A percentile compares a stretch with the other conserved stretches of the same genome.
Evolutionary conservation across 148 eudicot genomes (phyloP).

Genomic region (Arctostaphylos glauca): DNA sequence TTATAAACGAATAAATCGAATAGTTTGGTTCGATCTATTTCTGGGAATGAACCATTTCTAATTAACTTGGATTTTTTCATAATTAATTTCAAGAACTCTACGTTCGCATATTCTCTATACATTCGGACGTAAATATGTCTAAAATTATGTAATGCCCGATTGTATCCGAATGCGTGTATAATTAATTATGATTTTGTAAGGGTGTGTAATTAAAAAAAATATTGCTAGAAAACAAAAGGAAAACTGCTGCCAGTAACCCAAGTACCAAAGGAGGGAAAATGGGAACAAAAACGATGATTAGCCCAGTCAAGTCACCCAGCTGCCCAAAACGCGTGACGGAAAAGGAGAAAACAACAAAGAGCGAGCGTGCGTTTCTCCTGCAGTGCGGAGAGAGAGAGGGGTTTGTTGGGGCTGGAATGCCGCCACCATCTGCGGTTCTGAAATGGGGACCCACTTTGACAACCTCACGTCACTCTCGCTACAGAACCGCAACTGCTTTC

Average conservation of each 20-base stretch:
- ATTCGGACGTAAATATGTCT: too few relatives aligned
- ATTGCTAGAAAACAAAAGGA: too few relatives aligned
- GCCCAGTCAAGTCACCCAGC: background rate
- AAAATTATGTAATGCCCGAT: too few relatives aligned
- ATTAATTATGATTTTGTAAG: too few relatives aligned
- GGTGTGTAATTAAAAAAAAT: too few relatives aligned
- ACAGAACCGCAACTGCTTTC: background rate
- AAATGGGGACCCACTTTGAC: background rate
- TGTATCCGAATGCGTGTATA: too few relatives aligned
- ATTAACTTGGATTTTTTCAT: too few relatives aligned
- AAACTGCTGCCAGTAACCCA: background rate
- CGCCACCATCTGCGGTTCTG: conserved; percentile 21
- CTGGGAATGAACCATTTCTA: too few relatives aligned
- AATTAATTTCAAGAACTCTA: too few relatives aligned
- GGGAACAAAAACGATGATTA: background rate
- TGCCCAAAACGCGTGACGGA: conserved; percentile 21
- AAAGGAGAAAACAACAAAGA: background rate
- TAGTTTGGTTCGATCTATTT: too few relatives aligned
- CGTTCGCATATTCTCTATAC: too few relatives aligned
- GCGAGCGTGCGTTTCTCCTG: conserved; percentile 4
- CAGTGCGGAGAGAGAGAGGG: background rate
- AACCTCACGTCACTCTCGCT: background rate
- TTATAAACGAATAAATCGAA: too few relatives aligned
- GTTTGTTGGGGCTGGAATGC: background rate
- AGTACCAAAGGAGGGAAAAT: background rate